These are phyloP conservation scores for Candida krabiensis DNA, from an alignment of 805 yeast species.

Conservation along the genomic window DNA sequence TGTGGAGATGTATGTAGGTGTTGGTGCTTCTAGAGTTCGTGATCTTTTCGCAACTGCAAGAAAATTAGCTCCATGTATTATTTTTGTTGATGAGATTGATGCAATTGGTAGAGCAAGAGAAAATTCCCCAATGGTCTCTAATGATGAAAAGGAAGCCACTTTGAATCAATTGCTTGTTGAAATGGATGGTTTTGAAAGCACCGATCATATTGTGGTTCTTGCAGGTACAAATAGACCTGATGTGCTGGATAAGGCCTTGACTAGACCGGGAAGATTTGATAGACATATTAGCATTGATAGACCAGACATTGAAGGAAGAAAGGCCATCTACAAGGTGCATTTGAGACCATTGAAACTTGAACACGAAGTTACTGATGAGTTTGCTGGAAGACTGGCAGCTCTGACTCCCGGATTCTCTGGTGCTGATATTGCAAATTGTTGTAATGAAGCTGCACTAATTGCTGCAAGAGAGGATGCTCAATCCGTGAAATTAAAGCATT, in stretches of 20 bases:
- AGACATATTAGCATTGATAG: conserved; percentile 88
- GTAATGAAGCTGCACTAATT: conserved; percentile 95
- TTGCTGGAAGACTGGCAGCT: conserved; percentile 89
- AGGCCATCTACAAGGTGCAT: conserved; percentile 88
- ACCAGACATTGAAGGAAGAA: conserved; percentile 94
- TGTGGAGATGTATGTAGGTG: conserved; percentile 99
- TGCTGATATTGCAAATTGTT: conserved; percentile 96
- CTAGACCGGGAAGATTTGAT: conserved; percentile 98
- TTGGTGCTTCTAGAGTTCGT: conserved; percentile 97
- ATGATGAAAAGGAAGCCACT: conserved; percentile 96
- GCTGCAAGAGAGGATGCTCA: conserved; percentile 84
- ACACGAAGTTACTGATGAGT: conserved; percentile 45
- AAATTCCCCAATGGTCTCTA: conserved; percentile 68
- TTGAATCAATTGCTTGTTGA: conserved; percentile 94
- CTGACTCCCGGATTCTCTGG: conserved; percentile 98
- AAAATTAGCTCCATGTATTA: conserved; percentile 90
- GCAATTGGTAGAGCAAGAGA: conserved; percentile 95
- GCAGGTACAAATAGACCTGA: conserved; percentile 98
- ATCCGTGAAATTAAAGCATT: conserved; percentile 73
- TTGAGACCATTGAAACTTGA: conserved; percentile 67
- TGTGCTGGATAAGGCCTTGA: conserved; percentile 84
- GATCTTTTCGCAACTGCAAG: conserved; percentile 92
- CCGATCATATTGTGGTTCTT: conserved; percentile 92
- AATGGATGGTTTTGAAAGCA: conserved; percentile 94
- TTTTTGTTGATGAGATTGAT: conserved; percentile 98